Conservation (phyloP, 805 yeast genomes). For the Ascoidea tarda region DNA sequence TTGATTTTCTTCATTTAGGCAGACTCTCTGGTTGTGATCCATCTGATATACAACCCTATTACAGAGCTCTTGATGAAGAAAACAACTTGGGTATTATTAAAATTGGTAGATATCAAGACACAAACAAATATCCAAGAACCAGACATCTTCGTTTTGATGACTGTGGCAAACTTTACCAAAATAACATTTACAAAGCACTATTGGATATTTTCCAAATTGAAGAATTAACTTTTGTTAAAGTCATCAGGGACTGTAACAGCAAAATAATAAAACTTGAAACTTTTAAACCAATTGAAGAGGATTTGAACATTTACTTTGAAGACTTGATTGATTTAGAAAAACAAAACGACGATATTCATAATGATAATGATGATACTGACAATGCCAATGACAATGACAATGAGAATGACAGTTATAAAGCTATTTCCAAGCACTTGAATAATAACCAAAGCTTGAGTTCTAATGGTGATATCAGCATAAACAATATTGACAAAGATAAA, state of each 20-base stretch:
- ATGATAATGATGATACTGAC: background rate
- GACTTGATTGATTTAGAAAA: background rate
- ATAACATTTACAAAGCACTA: constrained; percentile 3
- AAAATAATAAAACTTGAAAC: constrained; percentile 20
- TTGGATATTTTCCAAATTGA: constrained; percentile 1
- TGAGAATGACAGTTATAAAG: background rate
- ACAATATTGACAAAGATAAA: too few species aligned
- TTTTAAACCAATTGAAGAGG: constrained; percentile 10
- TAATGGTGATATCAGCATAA: too few species aligned
- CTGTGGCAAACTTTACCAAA: background rate
- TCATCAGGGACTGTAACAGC: constrained; percentile 19
- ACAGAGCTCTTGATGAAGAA: too few species aligned
- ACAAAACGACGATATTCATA: background rate
- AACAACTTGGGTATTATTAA: too few species aligned
- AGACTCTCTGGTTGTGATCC: too few species aligned
- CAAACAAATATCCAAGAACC: background rate
- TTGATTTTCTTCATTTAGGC: constrained; percentile 4
- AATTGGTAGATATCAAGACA: background rate
- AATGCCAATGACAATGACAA: background rate
- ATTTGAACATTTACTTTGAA: constrained; percentile 5
- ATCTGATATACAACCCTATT: background rate
- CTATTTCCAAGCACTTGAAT: too few species aligned
- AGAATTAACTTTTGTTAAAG: constrained; percentile 17
- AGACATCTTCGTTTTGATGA: constrained; percentile 10
- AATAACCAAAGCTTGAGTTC: too few species aligned